These are phyloP conservation scores for Sporothrix luriei DNA, from an alignment of 2,329 filamentous ascomycete genomes.

Conservation along the genomic window DNA sequence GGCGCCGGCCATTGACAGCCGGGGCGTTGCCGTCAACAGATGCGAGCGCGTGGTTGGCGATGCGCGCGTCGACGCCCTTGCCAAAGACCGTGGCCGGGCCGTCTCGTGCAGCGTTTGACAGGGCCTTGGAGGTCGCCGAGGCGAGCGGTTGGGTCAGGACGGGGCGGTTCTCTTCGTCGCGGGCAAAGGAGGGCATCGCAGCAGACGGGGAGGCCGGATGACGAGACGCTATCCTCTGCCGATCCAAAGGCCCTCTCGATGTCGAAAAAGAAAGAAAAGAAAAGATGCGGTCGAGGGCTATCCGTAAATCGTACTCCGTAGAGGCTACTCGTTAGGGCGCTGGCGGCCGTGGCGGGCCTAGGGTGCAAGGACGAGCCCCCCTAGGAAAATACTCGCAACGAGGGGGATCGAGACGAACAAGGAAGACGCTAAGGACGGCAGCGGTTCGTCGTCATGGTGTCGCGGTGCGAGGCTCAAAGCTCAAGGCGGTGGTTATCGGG, in stretches of 20 bases:
- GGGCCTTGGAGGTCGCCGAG: not conserved
- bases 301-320: not conserved
- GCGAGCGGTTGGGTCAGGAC: conserved; percentile 25
- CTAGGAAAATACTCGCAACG: not conserved
- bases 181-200: conserved; percentile 34
- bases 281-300: not conserved
- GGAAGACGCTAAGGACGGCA: conserved; percentile 13
- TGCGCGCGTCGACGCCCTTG: conserved; percentile 28
- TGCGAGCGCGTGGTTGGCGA: conserved; percentile 28
- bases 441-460: conserved; percentile 26
- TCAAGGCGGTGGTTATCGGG: not conserved
- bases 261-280: not conserved
- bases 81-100: conserved; percentile 24
- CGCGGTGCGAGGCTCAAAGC: conserved; percentile 11
- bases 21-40: conserved; percentile 32
- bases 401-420: not conserved
- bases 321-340: not conserved
- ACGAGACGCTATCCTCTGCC: conserved; percentile 15
- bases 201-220: not conserved
- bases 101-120: conserved; percentile 18
- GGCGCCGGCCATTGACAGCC: conserved; percentile 28
- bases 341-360: not conserved
- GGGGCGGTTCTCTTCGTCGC: conserved; percentile 32
- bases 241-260: not conserved
- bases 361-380: not conserved